Conservation (phyloP, 192 early-diverging fungal genomes). For the Rhizophagus sp. region DNA sequence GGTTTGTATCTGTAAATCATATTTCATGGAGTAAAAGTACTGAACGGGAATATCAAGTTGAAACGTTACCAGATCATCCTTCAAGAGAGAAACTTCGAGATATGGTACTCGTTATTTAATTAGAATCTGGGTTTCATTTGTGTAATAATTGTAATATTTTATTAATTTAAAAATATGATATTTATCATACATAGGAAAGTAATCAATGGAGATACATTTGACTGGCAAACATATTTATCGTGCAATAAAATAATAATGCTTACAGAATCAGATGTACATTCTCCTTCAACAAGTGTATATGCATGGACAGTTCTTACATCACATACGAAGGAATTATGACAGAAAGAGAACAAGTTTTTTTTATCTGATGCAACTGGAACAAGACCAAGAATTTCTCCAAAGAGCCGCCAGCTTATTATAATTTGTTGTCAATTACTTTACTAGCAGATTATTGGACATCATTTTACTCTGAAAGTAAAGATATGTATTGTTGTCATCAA, state of each 20-base stretch:
- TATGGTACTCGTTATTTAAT: slow-evolving; percentile 34
- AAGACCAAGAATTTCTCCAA: slow-evolving; percentile 46
- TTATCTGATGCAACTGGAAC: slow-evolving; percentile 69
- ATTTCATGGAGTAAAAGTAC: slow-evolving; percentile 76
- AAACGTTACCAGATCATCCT: slow-evolving; percentile 64
- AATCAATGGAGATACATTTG: slow-evolving; percentile 61
- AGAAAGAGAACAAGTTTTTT: slow-evolving; percentile 64
- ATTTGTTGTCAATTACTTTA: slow-evolving; percentile 50
- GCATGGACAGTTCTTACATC: slow-evolving; percentile 61
- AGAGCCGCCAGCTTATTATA: slow-evolving; percentile 36
- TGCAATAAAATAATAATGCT: slow-evolving; percentile 45
- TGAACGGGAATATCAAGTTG: slow-evolving; percentile 51
- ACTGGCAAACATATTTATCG: slow-evolving; percentile 56
- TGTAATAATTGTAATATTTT: no score
- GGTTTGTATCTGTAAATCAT: slow-evolving; percentile 77
- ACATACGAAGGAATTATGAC: slow-evolving; percentile 53
- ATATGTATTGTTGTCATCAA: slow-evolving; percentile 73
- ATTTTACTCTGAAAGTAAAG: slow-evolving; percentile 59
- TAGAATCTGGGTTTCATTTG: no score
- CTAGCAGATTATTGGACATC: slow-evolving; percentile 59
- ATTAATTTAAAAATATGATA: neutral
- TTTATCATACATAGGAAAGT: slow-evolving; percentile 48
- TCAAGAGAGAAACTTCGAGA: slow-evolving; percentile 54
- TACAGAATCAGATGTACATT: slow-evolving; percentile 69
- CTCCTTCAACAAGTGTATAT: slow-evolving; percentile 54